phyloP scores from a whole-genome alignment of 257 asterid species.

The Nicotiana noctiflora region DNA sequence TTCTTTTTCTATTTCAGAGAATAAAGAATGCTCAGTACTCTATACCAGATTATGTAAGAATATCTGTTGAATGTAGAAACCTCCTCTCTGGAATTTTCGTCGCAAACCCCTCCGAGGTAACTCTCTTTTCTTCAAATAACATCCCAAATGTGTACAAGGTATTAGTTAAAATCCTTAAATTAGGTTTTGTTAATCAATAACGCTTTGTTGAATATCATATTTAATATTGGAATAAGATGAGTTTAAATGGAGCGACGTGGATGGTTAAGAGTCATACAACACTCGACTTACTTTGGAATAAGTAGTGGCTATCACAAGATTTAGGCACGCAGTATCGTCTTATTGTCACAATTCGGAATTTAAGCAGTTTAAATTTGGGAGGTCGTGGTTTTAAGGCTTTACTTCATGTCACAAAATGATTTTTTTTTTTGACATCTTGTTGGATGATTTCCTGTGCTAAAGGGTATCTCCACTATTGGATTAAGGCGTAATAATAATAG shows the following conservation, averaged over 20 bases:
- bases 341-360: not conserved
- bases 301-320: not conserved
- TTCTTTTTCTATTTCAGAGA: conserved; percentile 43
- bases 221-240: not conserved
- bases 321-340: not conserved
- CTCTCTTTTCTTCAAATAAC: not conserved
- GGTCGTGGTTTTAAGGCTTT: not conserved
- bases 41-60: conserved; percentile 85
- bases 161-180: too few relatives aligned
- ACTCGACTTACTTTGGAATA: too few relatives aligned
- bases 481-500: too few relatives aligned
- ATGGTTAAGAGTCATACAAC: not conserved
- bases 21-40: conserved; percentile 79
- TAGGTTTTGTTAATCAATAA: too few relatives aligned
- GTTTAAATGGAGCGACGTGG: not conserved
- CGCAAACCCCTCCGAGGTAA: conserved; percentile 75
- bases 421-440: too few relatives aligned
- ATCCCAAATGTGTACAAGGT: too few relatives aligned
- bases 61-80: conserved; percentile 81
- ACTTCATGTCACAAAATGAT: not conserved
- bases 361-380: not conserved
- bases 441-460: too few relatives aligned
- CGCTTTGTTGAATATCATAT: not conserved
- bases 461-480: too few relatives aligned
- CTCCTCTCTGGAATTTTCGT: conserved; percentile 83